These are phyloP conservation scores for Xylaria polymorpha DNA, from an alignment of 2,329 filamentous ascomycete species.

Conservation along the genomic window DNA sequence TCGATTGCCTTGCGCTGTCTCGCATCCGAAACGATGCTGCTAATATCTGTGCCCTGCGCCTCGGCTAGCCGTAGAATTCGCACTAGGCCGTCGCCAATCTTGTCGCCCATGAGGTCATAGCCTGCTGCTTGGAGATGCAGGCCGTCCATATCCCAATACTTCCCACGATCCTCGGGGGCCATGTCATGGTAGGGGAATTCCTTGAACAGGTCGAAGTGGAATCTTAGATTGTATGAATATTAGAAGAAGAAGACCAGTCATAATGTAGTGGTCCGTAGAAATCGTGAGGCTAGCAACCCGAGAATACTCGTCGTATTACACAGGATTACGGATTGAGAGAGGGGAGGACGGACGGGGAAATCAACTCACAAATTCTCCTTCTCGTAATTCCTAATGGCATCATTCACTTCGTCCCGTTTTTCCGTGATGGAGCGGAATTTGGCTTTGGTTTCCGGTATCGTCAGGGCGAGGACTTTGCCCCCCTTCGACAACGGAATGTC, in stretches of 20 bases:
- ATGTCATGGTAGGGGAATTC: constrained; percentile 67
- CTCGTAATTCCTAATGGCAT: constrained; percentile 61
- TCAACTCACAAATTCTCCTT: constrained; percentile 63
- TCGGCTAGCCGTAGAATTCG: constrained; percentile 55
- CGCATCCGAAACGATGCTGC: constrained; percentile 43
- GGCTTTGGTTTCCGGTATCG: constrained; percentile 65
- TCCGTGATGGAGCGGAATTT: constrained; percentile 47
- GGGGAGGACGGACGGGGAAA: not conserved
- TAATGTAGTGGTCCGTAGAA: not conserved
- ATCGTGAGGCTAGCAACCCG: not conserved
- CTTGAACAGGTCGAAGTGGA: constrained; percentile 66
- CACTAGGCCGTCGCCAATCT: constrained; percentile 65
- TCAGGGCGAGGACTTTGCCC: constrained; percentile 70
- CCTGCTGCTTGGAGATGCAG: constrained; percentile 68
- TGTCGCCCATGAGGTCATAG: constrained; percentile 71
- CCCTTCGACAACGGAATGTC: constrained; percentile 60
- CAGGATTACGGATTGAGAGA: not conserved
- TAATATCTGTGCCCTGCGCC: constrained; percentile 50
- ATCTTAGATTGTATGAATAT: constrained; percentile 52
- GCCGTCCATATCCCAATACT: constrained; percentile 69
- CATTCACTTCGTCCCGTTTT: constrained; percentile 62
- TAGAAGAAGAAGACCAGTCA: not conserved
- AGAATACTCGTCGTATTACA: not conserved
- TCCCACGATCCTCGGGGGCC: constrained; percentile 56
- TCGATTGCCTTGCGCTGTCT: constrained; percentile 51